Conservation (phyloP, 352 stramenopile genomes). For the Vaucheria bursata region DNA sequence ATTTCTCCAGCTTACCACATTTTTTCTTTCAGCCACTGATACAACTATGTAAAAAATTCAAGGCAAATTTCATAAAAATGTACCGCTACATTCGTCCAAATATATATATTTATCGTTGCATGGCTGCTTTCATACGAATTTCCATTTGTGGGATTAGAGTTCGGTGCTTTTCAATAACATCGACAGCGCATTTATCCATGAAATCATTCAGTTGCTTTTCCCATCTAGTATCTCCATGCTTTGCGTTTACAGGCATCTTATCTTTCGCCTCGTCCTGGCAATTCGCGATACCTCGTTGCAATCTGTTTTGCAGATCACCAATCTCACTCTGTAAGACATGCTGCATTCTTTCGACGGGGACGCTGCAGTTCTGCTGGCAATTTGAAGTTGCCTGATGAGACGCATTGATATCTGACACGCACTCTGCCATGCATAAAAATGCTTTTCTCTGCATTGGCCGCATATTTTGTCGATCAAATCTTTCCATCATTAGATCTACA, state of each 20-base stretch:
- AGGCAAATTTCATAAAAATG: no score
- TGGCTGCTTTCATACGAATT: neutral
- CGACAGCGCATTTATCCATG: neutral
- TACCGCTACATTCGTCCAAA: no score
- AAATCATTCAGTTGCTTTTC: neutral
- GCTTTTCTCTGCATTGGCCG: slow-evolving; percentile 5
- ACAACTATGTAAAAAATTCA: no score
- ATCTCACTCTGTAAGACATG: slow-evolving; percentile 1
- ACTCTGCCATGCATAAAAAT: slow-evolving; percentile 4
- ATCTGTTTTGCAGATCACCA: neutral
- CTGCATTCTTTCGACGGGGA: neutral
- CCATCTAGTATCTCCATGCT: neutral
- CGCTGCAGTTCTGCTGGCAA: slow-evolving; percentile 4
- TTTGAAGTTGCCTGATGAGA: neutral
- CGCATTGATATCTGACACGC: neutral
- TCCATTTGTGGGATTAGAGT: neutral
- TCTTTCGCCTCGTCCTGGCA: neutral
- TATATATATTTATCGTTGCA: no score
- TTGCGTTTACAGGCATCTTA: neutral
- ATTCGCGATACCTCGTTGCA: neutral
- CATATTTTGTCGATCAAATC: neutral
- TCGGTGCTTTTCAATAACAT: neutral
- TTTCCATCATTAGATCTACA: neutral
- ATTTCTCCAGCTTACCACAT: no score
- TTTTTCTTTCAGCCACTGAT: no score